Percentiles rank a stretch among this genome's conserved stretches.
Evolutionary conservation across 1,139 yeast genomes (phyloP).

Genomic region (Magnusiomyces ingens): DNA sequence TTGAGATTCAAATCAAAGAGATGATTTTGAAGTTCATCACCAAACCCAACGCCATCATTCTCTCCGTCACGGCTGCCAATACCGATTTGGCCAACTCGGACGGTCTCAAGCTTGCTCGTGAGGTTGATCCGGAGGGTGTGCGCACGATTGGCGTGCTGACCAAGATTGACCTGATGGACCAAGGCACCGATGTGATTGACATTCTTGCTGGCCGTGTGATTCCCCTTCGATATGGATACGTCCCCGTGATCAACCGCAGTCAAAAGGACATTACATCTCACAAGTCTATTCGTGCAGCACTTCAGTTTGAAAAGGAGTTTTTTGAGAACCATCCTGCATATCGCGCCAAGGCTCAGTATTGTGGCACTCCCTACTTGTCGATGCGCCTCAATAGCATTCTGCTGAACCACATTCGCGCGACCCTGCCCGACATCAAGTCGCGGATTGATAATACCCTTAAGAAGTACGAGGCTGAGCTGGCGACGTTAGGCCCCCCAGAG

Average conservation of each 20-base stretch:
- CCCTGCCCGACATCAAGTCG: constrained; percentile 90
- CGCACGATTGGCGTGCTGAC: constrained; percentile 97
- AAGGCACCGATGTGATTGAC: constrained; percentile 98
- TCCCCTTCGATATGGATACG: constrained; percentile 92
- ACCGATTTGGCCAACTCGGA: constrained; percentile 97
- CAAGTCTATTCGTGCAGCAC: constrained; percentile 84
- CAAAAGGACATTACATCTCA: constrained; percentile 87
- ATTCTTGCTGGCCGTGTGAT: constrained; percentile 93
- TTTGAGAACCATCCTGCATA: constrained; percentile 95
- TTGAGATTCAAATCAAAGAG: constrained; percentile 87
- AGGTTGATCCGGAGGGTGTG: constrained; percentile 95
- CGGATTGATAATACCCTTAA: constrained; percentile 84
- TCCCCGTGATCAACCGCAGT: constrained; percentile 96
- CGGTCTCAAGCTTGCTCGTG: constrained; percentile 92
- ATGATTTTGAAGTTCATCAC: constrained; percentile 92
- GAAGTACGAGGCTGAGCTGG: constrained; percentile 77
- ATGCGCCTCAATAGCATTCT: constrained; percentile 85
- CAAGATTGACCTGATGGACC: constrained; percentile 95
- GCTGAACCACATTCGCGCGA: constrained; percentile 86
- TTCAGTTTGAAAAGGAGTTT: constrained; percentile 68
- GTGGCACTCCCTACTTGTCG: constrained; percentile 97
- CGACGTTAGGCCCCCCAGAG: constrained; percentile 64
- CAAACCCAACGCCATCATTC: constrained; percentile 90
- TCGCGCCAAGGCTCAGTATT: constrained; percentile 80
- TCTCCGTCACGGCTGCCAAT: constrained; percentile 95